Evolutionary conservation across 2,329 filamentous ascomycete species (phyloP).

Genomic region (Dactylellina parvicollis): DNA sequence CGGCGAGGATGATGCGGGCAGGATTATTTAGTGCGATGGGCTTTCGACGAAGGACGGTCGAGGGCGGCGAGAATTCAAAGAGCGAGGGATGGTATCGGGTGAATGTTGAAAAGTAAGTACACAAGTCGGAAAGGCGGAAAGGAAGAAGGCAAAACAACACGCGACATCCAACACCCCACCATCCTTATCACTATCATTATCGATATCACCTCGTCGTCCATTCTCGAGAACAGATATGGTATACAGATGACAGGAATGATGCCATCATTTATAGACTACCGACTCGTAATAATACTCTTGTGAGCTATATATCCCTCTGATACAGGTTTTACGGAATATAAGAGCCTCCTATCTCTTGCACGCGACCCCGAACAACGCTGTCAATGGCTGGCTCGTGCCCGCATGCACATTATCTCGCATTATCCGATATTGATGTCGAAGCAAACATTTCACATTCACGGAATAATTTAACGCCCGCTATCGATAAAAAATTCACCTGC

Average conservation of each 20-base stretch:
- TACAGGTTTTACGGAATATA: too few relatives aligned
- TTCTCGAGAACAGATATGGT: too few relatives aligned
- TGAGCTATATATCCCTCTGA: too few relatives aligned
- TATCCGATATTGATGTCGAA: too few relatives aligned
- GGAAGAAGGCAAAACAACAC: conserved; percentile 39
- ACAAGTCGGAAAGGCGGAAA: not conserved
- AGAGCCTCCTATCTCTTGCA: too few relatives aligned
- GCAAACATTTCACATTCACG: too few relatives aligned
- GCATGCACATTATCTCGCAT: conserved; percentile 3
- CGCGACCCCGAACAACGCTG: too few relatives aligned
- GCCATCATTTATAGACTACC: too few relatives aligned
- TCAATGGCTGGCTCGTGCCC: too few relatives aligned
- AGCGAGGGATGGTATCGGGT: conserved; percentile 12
- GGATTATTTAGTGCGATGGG: conserved; percentile 22
- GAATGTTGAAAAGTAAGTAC: not conserved
- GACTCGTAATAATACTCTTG: too few relatives aligned
- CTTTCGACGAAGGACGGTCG: conserved; percentile 6
- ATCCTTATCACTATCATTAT: too few relatives aligned
- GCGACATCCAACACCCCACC: conserved; percentile 46
- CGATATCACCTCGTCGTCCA: not conserved
- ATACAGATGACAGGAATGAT: too few relatives aligned
- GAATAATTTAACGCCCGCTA: not conserved
- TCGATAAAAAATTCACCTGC: not conserved
- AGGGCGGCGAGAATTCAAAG: not conserved
- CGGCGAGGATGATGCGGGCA: conserved; percentile 6